Evolutionary conservation across 495 filamentous ascomycete genomes (phyloP).

Genomic region (Ascodesmis nigricans): DNA sequence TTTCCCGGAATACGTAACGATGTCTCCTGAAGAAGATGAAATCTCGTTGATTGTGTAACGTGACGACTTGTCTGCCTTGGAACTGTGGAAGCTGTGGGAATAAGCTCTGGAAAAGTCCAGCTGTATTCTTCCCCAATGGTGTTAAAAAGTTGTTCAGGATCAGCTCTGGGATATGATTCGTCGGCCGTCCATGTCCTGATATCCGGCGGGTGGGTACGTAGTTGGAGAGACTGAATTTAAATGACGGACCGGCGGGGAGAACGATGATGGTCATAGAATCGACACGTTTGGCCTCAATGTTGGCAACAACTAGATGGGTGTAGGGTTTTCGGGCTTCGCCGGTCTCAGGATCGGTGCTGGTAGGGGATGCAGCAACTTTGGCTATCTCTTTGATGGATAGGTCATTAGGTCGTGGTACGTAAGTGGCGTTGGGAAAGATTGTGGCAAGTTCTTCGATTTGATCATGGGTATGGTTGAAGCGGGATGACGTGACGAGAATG

Average conservation of each 20-base stretch:
- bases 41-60: slow-evolving; percentile 85
- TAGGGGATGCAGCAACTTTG: slow-evolving; percentile 56
- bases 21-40: slow-evolving; percentile 78
- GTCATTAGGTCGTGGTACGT: slow-evolving; percentile 67
- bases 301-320: slow-evolving; percentile 56
- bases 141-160: slow-evolving; percentile 93
- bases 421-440: slow-evolving; percentile 69
- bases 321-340: slow-evolving; percentile 25
- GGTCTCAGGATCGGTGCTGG: slow-evolving; percentile 12
- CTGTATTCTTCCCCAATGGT: slow-evolving; percentile 71
- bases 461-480: slow-evolving; percentile 66
- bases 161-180: slow-evolving; percentile 76
- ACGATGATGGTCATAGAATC: slow-evolving; percentile 60
- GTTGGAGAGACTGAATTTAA: slow-evolving; percentile 62
- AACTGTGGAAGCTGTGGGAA: slow-evolving; percentile 72
- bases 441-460: slow-evolving; percentile 54
- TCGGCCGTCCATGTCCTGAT: slow-evolving; percentile 71
- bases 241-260: slow-evolving; percentile 64
- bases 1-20: slow-evolving; percentile 80
- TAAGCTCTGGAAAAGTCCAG: slow-evolving; percentile 58
- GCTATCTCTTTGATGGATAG: slow-evolving; percentile 80
- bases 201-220: slow-evolving; percentile 69
- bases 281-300: slow-evolving; percentile 65
- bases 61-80: slow-evolving; percentile 66
- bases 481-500: slow-evolving; percentile 69